Evolutionary conservation across 805 yeast genomes (phyloP), one percentile per base, ranked within the genome.

Genomic region (Spathaspora hagerdaliae): DNA sequence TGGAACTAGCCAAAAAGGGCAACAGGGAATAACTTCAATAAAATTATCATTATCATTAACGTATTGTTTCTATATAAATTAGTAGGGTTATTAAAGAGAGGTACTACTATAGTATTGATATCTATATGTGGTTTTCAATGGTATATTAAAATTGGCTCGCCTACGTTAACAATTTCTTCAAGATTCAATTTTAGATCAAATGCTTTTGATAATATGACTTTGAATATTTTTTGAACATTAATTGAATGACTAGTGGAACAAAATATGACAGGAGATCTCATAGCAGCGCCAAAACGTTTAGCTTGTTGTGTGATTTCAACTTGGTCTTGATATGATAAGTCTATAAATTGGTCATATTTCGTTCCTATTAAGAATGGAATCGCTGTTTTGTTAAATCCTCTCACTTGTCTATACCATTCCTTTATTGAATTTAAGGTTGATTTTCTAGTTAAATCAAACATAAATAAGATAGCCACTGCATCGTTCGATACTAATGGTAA

Each of bases 321-420:
- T 60, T 92, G 97, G 56, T 91, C 95, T 45, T 80, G 85, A 33
- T 77, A 79, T 39, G 91, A 79, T 63, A 88, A 67, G 52, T 86
- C 90, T 27, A 87, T 82, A 63, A 92, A 91, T 51, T 82, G 69
- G 61, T 92, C 99, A 64, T 87, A 92, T 61, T 92, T 92, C 1
- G 99, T 92, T 3, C 99, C 99, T 2, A 92, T 85, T 39, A 92
- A 71, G 48, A 92, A 79, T 3, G 97, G 96, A 39, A 92, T 85
- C 7, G 97, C 97, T 0, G 91, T 85, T 59, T 83, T 81, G 65
- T 92, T 92, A 60, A 88, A 83, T 0, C 96, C 95, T 42, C 96
- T 72, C 0, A 95, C 92, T 59, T 87, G 96, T 49, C 95, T 73
- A 61, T 90, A 92, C 99, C 98, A 92, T 57, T 90, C 96, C 59